phyloP scores from a whole-genome alignment of 306 rosid species.

The Citrullus amarus region DNA sequence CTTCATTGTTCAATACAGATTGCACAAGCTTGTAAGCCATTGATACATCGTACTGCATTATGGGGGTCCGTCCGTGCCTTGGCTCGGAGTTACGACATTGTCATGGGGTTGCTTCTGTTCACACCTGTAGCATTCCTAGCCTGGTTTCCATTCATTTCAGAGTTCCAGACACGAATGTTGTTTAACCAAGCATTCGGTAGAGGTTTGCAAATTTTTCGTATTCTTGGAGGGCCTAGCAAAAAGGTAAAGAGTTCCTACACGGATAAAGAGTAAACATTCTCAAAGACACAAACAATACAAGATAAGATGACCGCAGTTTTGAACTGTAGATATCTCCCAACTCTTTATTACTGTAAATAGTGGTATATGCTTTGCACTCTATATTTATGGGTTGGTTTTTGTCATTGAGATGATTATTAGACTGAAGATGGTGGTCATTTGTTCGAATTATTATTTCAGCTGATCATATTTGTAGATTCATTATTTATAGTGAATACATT shows the following conservation, averaged over 20 bases:
- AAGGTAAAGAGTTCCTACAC: conserved; percentile 57
- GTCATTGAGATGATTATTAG: not conserved
- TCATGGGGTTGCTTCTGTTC: conserved; percentile 82
- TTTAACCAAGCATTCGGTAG: conserved; percentile 98
- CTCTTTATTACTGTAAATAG: not conserved
- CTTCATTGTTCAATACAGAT: conserved; percentile 31
- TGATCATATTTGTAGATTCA: not conserved
- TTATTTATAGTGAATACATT: not conserved
- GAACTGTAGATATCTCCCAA: not conserved
- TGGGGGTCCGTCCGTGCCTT: conserved; percentile 70
- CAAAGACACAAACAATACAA: not conserved
- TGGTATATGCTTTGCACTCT: not conserved
- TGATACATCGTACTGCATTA: conserved; percentile 28
- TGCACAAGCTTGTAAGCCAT: conserved; percentile 86
- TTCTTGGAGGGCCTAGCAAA: conserved; percentile 73
- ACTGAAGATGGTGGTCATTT: not conserved
- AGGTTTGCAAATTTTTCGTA: conserved; percentile 90
- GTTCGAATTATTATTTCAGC: not conserved
- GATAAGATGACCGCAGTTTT: not conserved
- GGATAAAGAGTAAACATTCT: conserved; percentile 38
- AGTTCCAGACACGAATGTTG: conserved; percentile 88
- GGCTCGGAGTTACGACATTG: conserved; percentile 70
- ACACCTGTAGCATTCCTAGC: conserved; percentile 93
- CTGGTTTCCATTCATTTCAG: conserved; percentile 96
- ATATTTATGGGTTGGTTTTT: not conserved